These are phyloP conservation scores for Prunus salicina DNA, from an alignment of 306 rosid genomes.

Conservation along the genomic window DNA sequence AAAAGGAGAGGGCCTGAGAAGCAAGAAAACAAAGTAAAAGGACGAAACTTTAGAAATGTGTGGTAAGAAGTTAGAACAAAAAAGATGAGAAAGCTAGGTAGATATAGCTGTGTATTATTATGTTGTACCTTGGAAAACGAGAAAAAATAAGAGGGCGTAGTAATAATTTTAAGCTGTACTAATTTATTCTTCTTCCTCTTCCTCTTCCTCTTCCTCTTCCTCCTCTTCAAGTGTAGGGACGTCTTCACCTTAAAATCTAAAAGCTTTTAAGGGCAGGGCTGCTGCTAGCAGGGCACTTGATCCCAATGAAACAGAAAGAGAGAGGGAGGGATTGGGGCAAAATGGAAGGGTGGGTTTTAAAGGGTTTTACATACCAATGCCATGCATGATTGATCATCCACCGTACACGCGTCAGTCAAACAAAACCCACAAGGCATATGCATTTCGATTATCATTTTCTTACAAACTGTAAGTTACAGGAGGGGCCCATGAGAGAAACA, in stretches of 20 bases:
- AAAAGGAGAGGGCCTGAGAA: neutral
- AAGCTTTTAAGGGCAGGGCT: neutral
- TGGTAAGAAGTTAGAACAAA: neutral
- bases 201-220: too few relatives aligned
- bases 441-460: neutral
- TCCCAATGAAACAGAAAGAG: neutral
- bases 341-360: neutral
- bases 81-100: neutral
- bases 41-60: neutral
- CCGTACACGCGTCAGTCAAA: conserved; percentile 6
- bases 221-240: neutral
- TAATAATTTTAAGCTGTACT: too few relatives aligned
- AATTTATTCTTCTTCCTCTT: too few relatives aligned
- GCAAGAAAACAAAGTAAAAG: neutral
- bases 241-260: neutral
- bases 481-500: neutral
- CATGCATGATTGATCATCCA: neutral
- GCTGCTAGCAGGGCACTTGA: neutral
- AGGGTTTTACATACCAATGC: neutral
- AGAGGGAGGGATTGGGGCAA: neutral
- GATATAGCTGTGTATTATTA: too few relatives aligned
- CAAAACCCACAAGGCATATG: neutral
- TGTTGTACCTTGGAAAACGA: neutral
- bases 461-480: neutral
- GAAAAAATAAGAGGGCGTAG: neutral